Percentiles rank a stretch among this genome's conserved stretches.
Evolutionary conservation across 352 stramenopile genomes (phyloP).

Genomic region (Phytophthora fragariaefolia): DNA sequence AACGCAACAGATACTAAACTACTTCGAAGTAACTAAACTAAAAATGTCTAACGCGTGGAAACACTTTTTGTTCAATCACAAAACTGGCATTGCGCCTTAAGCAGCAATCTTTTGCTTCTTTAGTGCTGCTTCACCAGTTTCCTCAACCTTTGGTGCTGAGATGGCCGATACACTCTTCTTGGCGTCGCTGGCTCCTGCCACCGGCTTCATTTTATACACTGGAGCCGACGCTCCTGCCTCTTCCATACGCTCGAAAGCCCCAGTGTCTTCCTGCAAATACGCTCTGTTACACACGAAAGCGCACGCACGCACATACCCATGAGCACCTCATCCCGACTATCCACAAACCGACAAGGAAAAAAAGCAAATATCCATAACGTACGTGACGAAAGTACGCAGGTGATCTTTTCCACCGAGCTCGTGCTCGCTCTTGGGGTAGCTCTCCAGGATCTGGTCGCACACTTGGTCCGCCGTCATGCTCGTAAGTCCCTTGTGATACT

Average conservation of each 20-base stretch:
- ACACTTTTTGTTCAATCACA: constrained; percentile 5
- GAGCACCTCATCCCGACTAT: neutral
- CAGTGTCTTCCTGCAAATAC: constrained; percentile 49
- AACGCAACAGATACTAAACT: constrained; percentile 1
- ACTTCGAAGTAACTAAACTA: too few relatives aligned
- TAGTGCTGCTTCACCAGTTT: constrained; percentile 25
- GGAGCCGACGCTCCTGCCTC: constrained; percentile 15
- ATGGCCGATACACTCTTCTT: constrained; percentile 22
- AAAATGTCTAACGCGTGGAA: constrained; percentile 8
- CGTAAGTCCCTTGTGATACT: constrained; percentile 59
- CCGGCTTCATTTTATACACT: constrained; percentile 47
- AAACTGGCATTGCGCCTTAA: constrained; percentile 5
- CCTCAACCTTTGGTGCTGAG: constrained; percentile 21
- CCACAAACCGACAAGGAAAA: neutral
- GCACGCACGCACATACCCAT: neutral
- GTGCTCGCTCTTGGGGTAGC: constrained; percentile 74
- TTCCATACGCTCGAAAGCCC: constrained; percentile 39
- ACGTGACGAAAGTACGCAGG: constrained; percentile 72
- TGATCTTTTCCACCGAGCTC: constrained; percentile 81
- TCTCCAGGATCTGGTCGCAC: constrained; percentile 75
- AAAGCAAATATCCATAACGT: constrained; percentile 18
- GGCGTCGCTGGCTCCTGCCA: constrained; percentile 13
- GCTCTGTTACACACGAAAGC: constrained; percentile 23
- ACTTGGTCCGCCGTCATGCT: constrained; percentile 69
- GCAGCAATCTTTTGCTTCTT: constrained; percentile 53